These are phyloP conservation scores for Antitrichia curtipendula DNA, from an alignment of 225 moss, liverwort and hornwort species.

Conservation along the genomic window DNA sequence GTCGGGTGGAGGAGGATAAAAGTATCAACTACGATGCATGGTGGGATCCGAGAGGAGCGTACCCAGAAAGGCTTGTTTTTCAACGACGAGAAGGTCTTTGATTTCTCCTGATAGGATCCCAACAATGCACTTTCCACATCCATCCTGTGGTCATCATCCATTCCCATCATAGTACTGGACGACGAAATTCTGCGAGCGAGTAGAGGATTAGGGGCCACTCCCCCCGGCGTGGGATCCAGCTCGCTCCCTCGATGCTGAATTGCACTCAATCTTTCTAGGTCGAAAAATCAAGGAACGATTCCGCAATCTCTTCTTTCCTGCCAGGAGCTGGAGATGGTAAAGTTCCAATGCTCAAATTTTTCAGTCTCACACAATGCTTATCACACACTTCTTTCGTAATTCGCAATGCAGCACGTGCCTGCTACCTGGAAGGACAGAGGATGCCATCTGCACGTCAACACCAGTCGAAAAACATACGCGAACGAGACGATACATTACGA, in stretches of 20 bases:
- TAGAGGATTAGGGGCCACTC: conserved; percentile 59
- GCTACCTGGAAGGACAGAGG: neutral
- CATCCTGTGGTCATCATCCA: conserved; percentile 73
- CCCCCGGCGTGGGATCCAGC: conserved; percentile 65
- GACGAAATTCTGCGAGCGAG: conserved; percentile 67
- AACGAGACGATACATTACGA: neutral
- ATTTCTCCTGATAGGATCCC: conserved; percentile 80
- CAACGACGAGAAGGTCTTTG: conserved; percentile 67
- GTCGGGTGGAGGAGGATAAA: neutral
- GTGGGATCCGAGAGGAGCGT: neutral
- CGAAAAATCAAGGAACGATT: neutral
- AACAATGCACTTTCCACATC: conserved; percentile 72
- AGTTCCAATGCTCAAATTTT: neutral
- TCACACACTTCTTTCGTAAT: neutral
- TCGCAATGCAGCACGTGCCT: neutral
- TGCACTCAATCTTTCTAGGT: neutral
- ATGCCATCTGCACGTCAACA: neutral
- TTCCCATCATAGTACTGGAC: conserved; percentile 27
- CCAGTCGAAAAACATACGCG: neutral
- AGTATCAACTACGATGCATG: neutral
- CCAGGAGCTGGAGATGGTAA: neutral
- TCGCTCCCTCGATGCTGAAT: conserved; percentile 55
- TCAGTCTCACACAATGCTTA: neutral
- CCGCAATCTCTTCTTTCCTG: neutral
- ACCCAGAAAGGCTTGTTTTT: conserved; percentile 89